Base-by-base conservation (phyloP, 352 stramenopile genomes). In the Phytophthora lateralis region DNA sequence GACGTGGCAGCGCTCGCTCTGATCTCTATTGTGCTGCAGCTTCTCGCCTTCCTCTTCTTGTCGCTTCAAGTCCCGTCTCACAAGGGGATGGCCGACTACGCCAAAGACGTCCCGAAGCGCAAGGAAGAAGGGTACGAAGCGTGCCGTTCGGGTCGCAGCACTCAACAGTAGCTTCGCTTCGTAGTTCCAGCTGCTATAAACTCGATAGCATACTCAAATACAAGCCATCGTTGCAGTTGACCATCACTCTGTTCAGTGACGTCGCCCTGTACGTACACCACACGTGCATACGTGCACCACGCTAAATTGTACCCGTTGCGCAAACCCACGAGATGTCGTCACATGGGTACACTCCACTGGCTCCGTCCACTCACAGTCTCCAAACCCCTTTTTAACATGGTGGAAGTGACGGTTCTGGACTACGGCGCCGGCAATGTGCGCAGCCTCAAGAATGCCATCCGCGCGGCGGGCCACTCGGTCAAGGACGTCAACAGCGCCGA, bases 401-500 rank as follows among this genome's bases (percentile, higher is more conserved):
- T 91, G 57, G 54, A 91, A 60, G 82, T 95, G 55, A 89, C 80
- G 11, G 76, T 99, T 26, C 83, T 99, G 6, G 97, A 99, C 78
- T 99, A 99, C 70, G 97, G 97, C 58, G 97, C 97, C n/a, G 97
- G 97, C 63, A 99, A 99, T 78, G 97, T 99, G 59, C 91, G 97
- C 61, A 98, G 92, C 60, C 85, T 99, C 11, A 91, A 88, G 75
- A 99, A 99, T 72, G 97, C 97, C 32, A 98, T 99, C 65, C 75
- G 80, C 37, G 81, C 82, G 6, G 82, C 92, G 7, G 96, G 96
- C 15, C 96, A 95, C 63, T 76, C 85, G 46, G 85, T 97, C 46
- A 86, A 92, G 47, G 88, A 97, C 59, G 96, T 97, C 43, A 75
- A 81, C 17, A 75, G 76, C 35, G 85, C 91, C 20, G 83, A 92